Percentiles rank a stretch among this genome's conserved stretches.
Conservation (phyloP, 2,329 filamentous ascomycete genomes). For the Pestalotiopsis sp. region DNA sequence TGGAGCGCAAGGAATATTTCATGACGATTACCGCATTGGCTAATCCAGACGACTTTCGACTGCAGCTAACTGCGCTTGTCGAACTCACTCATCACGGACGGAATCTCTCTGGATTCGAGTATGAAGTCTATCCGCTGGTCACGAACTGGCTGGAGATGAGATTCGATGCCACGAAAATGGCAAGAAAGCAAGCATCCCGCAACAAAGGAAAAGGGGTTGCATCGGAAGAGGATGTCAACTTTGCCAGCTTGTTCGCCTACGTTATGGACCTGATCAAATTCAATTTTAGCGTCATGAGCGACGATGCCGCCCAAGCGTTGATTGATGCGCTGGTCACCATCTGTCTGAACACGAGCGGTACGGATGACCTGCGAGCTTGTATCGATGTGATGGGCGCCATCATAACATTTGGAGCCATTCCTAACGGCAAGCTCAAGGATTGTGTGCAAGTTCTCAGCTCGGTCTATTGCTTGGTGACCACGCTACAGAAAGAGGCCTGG, state of each 20-base stretch:
- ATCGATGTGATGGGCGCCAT: conserved; percentile 70
- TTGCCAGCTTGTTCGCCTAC: conserved; percentile 66
- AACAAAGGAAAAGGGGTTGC: conserved; percentile 42
- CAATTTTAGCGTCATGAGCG: conserved; percentile 69
- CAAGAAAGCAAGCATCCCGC: conserved; percentile 50
- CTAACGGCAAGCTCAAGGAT: conserved; percentile 60
- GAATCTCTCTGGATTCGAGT: conserved; percentile 67
- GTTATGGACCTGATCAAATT: conserved; percentile 73
- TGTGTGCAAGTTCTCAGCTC: conserved; percentile 73
- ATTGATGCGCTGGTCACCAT: conserved; percentile 66
- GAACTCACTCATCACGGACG: conserved; percentile 64
- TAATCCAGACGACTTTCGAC: conserved; percentile 63
- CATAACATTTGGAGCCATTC: conserved; percentile 72
- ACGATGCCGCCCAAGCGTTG: conserved; percentile 60
- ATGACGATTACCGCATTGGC: conserved; percentile 58
- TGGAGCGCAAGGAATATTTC: conserved; percentile 69
- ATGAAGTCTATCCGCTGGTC: conserved; percentile 64
- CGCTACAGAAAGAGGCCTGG: conserved; percentile 67
- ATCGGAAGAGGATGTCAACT: conserved; percentile 60
- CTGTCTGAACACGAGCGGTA: conserved; percentile 66
- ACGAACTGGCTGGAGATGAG: conserved; percentile 60
- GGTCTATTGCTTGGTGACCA: conserved; percentile 67
- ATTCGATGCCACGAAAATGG: conserved; percentile 54
- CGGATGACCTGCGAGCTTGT: conserved; percentile 67
- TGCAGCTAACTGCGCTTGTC: conserved; percentile 65